Evolutionary conservation across 2,329 filamentous ascomycete genomes (phyloP).

Genomic region (Calonectria leucothoes): DNA sequence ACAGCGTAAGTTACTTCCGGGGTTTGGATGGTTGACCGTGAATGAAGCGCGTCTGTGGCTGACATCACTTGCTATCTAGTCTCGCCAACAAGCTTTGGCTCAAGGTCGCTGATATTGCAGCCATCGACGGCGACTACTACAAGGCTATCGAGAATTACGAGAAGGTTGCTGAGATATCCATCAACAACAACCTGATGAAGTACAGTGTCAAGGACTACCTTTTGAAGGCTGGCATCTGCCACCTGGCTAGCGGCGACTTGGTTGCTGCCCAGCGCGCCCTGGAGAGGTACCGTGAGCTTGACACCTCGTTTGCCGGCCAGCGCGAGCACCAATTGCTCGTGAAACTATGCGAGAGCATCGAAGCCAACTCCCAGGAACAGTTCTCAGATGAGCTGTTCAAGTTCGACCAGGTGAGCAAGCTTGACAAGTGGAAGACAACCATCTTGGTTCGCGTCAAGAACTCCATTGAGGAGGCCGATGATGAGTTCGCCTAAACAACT

Average conservation of each 20-base stretch:
- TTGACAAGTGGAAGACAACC: conserved; percentile 98
- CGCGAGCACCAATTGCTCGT: conserved; percentile 84
- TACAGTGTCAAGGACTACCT: conserved; percentile 97
- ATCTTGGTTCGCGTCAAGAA: conserved; percentile 86
- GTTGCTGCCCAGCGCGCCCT: conserved; percentile 84
- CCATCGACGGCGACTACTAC: conserved; percentile 85
- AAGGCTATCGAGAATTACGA: conserved; percentile 87
- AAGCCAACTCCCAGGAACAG: conserved; percentile 81
- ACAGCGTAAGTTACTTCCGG: conserved; percentile 71
- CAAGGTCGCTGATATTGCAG: conserved; percentile 90
- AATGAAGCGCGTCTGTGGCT: conserved; percentile 8
- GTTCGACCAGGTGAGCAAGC: conserved; percentile 90
- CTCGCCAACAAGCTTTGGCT: conserved; percentile 94
- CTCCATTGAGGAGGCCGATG: conserved; percentile 72
- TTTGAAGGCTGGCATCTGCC: conserved; percentile 92
- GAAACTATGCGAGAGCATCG: conserved; percentile 80
- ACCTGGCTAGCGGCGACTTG: conserved; percentile 79
- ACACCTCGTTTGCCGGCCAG: conserved; percentile 80
- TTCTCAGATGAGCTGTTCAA: conserved; percentile 90
- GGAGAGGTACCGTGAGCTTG: conserved; percentile 83
- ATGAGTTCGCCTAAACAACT: conserved; percentile 53
- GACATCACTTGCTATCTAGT: conserved; percentile 52
- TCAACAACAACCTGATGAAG: conserved; percentile 92
- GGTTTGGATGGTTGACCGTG: not conserved
- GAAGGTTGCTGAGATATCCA: conserved; percentile 79